A percentile compares a stretch with the other conserved stretches of the same genome.
Evolutionary conservation across 2,329 filamentous ascomycete species (phyloP).

Genomic region (Aspergillus latus): DNA sequence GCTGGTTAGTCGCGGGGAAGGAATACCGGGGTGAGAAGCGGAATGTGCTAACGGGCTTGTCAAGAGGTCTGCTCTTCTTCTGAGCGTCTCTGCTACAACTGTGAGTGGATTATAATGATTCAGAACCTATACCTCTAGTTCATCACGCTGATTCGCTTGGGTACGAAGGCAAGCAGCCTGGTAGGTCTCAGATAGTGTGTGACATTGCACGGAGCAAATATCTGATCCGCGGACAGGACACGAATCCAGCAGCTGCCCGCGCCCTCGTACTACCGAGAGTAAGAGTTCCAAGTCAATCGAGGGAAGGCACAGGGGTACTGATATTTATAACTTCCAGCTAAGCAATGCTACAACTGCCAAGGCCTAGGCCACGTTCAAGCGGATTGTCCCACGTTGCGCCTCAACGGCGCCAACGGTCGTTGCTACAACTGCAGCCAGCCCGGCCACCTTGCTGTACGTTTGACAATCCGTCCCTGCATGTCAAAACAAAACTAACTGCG

Average conservation of each 20-base stretch:
- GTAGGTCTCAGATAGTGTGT: constrained; percentile 31
- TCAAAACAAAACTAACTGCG: constrained; percentile 3
- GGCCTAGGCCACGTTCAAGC: constrained; percentile 97
- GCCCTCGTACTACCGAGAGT: constrained; percentile 92
- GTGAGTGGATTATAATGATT: constrained; percentile 53
- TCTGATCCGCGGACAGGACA: constrained; percentile 60
- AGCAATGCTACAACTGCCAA: constrained; percentile 99
- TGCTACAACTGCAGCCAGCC: constrained; percentile 97
- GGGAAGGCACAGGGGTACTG: constrained; percentile 14
- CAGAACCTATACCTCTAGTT: constrained; percentile 13
- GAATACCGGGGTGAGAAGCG: constrained; percentile 48
- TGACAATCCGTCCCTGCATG: constrained; percentile 3
- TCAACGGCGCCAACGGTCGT: constrained; percentile 80
- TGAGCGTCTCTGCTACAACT: constrained; percentile 99
- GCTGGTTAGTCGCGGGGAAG: constrained; percentile 42
- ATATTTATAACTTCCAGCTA: constrained; percentile 56
- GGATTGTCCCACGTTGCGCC: constrained; percentile 92
- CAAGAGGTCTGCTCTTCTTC: constrained; percentile 94
- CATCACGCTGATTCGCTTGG: constrained; percentile 22
- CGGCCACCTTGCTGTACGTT: constrained; percentile 82
- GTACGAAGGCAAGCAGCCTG: constrained; percentile 46
- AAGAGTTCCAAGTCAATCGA: constrained; percentile 37
- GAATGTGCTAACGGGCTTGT: constrained; percentile 47
- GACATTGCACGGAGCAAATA: constrained; percentile 18
- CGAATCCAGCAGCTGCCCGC: constrained; percentile 96